These are phyloP conservation scores for Cryptosporidium andersoni DNA, from an alignment of 169 alveolate genomes.

Conservation along the genomic window DNA sequence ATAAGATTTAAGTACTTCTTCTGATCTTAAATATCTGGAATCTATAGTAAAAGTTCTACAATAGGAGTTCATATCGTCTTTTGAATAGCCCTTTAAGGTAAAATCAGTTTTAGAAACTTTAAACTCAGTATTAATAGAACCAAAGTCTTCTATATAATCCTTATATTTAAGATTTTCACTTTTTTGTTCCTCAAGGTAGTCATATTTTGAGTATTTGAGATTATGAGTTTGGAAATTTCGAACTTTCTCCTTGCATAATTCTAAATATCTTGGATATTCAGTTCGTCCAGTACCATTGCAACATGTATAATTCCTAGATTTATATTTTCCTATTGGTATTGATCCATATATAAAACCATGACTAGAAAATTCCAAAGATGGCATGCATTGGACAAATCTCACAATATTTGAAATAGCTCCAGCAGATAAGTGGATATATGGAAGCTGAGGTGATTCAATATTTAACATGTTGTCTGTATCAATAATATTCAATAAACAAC, in stretches of 20 bases:
- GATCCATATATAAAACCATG: conserved; percentile 68
- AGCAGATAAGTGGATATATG: conserved; percentile 27
- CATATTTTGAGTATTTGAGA: too few species aligned
- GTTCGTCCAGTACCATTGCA: too few species aligned
- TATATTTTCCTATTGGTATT: conserved; percentile 6
- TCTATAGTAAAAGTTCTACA: background rate
- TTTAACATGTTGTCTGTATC: conserved; percentile 5
- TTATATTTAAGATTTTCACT: background rate
- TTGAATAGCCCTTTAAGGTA: background rate
- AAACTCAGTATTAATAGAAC: too few species aligned
- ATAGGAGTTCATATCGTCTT: background rate
- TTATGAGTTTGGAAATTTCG: too few species aligned
- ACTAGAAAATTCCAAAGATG: conserved; percentile 31
- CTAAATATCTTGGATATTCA: too few species aligned
- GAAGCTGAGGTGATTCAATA: conserved; percentile 4
- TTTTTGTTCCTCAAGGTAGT: background rate
- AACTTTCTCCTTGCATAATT: too few species aligned
- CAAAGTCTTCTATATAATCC: too few species aligned
- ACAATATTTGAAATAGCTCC: conserved; percentile 48
- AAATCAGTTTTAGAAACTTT: too few species aligned
- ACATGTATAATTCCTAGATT: too few species aligned
- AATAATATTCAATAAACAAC: conserved; percentile 7
- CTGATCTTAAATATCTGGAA: too few species aligned
- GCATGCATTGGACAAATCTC: conserved; percentile 27
- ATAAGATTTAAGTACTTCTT: too few species aligned